Evolutionary conservation across 2,329 filamentous ascomycete genomes (phyloP), one percentile per base, ranked within the genome.

Genomic region (Colletotrichum ledebouriae): DNA sequence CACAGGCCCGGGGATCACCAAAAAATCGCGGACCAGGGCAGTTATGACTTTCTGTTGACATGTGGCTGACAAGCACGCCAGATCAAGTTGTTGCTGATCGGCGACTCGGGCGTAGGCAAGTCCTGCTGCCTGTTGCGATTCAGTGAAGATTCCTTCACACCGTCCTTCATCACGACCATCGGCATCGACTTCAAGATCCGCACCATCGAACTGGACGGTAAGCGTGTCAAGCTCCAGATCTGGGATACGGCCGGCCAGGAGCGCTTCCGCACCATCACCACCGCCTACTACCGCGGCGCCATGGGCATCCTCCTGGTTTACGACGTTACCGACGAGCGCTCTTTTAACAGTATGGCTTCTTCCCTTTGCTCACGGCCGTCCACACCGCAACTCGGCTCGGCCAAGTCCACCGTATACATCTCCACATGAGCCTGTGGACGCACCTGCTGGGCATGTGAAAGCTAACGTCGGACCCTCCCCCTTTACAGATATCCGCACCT

Each of bases 161-260:
- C 94, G 49, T 97, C 94, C 75, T 98, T 97, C 87, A 98, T 98
- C 86, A 97, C 94, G 71, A 99, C 96, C 71, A 99, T 99, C 82
- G 96, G 96, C 75, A 98, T 99, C 85, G 96, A 99, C 84, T 99
- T 99, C 87, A 99, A 99, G 88, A 99, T 99, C 80, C 90, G 96
- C 74, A 99, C 96, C 73, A 99, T 99, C 84, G 96, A 99, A 84
- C 87, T 99, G 74, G 96, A 99, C 83, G 95, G 95, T 79, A 99
- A 99, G 89, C 89, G 95, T 71, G 96, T 99, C 76, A 99, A 99
- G 87, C 85, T 99, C 79, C 96, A 99, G 86, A 99, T 99, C 83
- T 99, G 96, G 96, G 96, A 99, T 79, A 99, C 96, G 29, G 96
- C 96, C 61, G 96, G 96, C 63, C 96, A 99, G 82, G 96, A 99